Base-by-base conservation (phyloP, 129 eudicot species). In the Helichrysum umbraculigerum region DNA sequence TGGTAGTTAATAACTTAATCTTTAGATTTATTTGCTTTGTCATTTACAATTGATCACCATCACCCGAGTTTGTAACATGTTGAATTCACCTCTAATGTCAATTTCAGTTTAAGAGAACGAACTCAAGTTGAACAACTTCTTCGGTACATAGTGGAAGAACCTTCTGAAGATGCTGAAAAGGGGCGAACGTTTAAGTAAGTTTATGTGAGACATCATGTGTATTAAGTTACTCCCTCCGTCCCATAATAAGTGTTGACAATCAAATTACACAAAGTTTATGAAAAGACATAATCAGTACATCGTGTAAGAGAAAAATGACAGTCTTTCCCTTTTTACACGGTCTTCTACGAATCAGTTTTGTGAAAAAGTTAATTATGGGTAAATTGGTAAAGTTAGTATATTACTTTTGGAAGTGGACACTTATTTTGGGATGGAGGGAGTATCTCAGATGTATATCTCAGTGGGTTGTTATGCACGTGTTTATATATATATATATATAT, bases 101-200 rank as follows among this genome's bases (percentile, higher is more conserved):
- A 73, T 68, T 81, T 80, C 87, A 94, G 98, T 80, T 87, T 94
- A 87, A 91, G 93, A 21, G 97, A 89, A 74, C 86, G 87, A 77
- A 74, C 84, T 70, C 92, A 86, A 64, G 85, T 94, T 64, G 95
- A 89, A 77, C 90, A 87, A 77, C 96, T 94, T 70, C 69, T 91
- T 60, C 87, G 89, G 42, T 94, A 85, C 78, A 84, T 91, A 73
- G 97, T 94, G 72, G 97, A 91, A 81, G 98, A 88, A 80, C 84
- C 93, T 84, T 91, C 97, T 5, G 96, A 84, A 78, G 98, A 87
- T 81, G 88, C 98, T 47, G 96, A 88, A 12, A 89, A 82, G 68
- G 86, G 85, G 63, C 84, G 93, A 79, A 82, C 88, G 44, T 86
- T 91, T 50, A 94, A 91, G 98, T 94, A 88, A 71, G 98, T 86